phyloP scores from a whole-genome alignment of 257 asterid species.

The Capsicum chinense region DNA sequence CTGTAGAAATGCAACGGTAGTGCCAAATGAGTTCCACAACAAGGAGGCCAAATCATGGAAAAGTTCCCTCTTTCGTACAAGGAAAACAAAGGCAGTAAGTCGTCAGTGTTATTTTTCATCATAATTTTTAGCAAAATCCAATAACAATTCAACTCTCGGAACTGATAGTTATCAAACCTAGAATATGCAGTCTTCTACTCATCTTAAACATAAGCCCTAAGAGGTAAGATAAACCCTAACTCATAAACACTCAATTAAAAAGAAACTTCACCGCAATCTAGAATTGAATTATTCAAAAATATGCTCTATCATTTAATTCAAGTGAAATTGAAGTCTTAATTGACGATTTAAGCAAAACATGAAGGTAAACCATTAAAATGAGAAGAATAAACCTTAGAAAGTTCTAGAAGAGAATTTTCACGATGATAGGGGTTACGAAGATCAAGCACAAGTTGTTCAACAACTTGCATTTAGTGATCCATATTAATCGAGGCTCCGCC shows the following conservation, averaged over 20 bases:
- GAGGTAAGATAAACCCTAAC: background rate
- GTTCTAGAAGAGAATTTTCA: too few relatives aligned
- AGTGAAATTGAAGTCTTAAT: too few relatives aligned
- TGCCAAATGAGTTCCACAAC: constrained; percentile 52
- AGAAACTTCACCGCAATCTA: background rate
- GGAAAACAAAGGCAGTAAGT: background rate
- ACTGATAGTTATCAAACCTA: background rate
- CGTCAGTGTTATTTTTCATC: background rate
- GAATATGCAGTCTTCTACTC: background rate
- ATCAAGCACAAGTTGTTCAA: constrained; percentile 39
- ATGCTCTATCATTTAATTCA: too few relatives aligned
- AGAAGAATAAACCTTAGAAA: constrained; percentile 24
- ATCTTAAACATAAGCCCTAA: background rate
- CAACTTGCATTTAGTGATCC: constrained; percentile 72
- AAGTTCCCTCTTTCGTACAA: constrained; percentile 30
- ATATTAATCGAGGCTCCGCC: constrained; percentile 32
- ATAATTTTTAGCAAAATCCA: background rate
- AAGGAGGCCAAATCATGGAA: constrained; percentile 37
- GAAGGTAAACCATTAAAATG: background rate
- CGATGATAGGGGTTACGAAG: constrained; percentile 30
- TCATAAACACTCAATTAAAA: background rate
- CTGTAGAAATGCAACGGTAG: constrained; percentile 44
- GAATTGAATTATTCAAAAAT: background rate
- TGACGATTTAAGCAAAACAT: background rate
- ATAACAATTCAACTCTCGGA: background rate